These are phyloP conservation scores for Didymella keratinophila DNA, from an alignment of 2,329 filamentous ascomycete genomes.

Conservation along the genomic window DNA sequence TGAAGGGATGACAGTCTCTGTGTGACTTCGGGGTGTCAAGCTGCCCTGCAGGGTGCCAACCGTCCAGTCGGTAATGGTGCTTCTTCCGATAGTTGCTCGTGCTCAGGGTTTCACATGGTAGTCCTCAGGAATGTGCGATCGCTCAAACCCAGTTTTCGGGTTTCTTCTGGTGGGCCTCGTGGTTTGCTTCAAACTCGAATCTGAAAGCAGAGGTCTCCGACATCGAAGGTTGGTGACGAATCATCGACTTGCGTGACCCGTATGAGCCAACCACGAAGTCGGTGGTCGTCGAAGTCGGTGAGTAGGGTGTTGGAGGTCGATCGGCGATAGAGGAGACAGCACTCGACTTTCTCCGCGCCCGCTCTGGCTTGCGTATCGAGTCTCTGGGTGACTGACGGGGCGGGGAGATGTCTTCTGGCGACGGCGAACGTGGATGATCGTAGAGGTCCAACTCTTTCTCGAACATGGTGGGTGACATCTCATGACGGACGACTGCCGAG, in stretches of 20 bases:
- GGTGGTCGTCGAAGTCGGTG: conserved; percentile 41
- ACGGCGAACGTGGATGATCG: conserved; percentile 39
- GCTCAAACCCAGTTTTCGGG: conserved; percentile 32
- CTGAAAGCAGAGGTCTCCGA: conserved; percentile 50
- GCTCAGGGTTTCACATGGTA: conserved; percentile 15
- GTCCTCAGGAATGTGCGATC: conserved; percentile 8
- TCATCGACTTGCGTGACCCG: conserved; percentile 41
- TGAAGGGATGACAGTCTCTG: conserved; percentile 17
- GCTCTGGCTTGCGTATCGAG: conserved; percentile 44
- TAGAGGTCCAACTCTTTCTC: conserved; percentile 47
- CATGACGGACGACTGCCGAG: conserved; percentile 38
- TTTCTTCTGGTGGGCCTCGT: conserved; percentile 29
- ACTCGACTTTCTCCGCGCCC: conserved; percentile 47
- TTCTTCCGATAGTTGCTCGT: conserved; percentile 13
- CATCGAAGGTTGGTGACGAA: conserved; percentile 47
- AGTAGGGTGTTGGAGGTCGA: conserved; percentile 51
- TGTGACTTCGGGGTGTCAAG: conserved; percentile 6
- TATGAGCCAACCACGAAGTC: conserved; percentile 38
- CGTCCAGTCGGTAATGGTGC: conserved; percentile 14
- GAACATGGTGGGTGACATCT: conserved; percentile 40
- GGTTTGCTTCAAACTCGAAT: conserved; percentile 44
- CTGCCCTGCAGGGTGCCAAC: conserved; percentile 16
- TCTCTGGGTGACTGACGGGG: conserved; percentile 37
- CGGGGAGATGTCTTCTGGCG: conserved; percentile 31
- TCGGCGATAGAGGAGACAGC: conserved; percentile 45